phyloP scores from a whole-genome alignment of 805 yeast genomes.

The Candida pseudoglaebosa region DNA sequence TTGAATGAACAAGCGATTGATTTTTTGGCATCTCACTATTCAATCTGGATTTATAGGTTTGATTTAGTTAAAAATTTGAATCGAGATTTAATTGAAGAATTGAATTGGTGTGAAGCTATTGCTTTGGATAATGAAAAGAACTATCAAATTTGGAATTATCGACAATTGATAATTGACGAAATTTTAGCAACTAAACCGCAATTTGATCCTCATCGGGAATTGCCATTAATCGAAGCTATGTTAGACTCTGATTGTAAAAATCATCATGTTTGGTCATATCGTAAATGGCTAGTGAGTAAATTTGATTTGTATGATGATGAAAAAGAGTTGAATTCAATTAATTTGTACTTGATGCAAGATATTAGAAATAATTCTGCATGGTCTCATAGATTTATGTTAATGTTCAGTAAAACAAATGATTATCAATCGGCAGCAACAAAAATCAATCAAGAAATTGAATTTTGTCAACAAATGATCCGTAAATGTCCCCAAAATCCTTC shows the following conservation, averaged over 20 bases:
- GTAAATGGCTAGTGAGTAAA: slow-evolving; percentile 73
- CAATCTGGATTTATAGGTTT: slow-evolving; percentile 77
- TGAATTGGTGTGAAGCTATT: slow-evolving; percentile 74
- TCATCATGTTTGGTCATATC: slow-evolving; percentile 94
- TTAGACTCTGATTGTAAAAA: slow-evolving; percentile 79
- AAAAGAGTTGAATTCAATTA: slow-evolving; percentile 51
- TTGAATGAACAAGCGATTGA: slow-evolving; percentile 62
- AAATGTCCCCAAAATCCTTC: slow-evolving; percentile 78
- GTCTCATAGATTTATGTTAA: slow-evolving; percentile 74
- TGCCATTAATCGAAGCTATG: slow-evolving; percentile 62
- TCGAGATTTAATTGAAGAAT: slow-evolving; percentile 47
- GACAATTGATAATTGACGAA: slow-evolving; percentile 57
- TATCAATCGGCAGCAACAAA: slow-evolving; percentile 10
- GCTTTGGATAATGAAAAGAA: slow-evolving; percentile 81
- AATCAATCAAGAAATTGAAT: slow-evolving; percentile 50
- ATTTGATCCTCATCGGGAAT: slow-evolving; percentile 52
- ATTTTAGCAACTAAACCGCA: slow-evolving; percentile 15
- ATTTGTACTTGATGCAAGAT: slow-evolving; percentile 51
- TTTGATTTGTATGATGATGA: slow-evolving; percentile 43
- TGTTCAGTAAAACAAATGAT: slow-evolving; percentile 21
- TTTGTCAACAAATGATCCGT: slow-evolving; percentile 44
- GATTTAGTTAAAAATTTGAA: slow-evolving; percentile 43
- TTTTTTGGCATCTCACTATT: slow-evolving; percentile 83
- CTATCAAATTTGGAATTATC: slow-evolving; percentile 96
- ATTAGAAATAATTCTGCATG: slow-evolving; percentile 90